Base-by-base conservation (phyloP, 306 rosid species). In the Aeschynomene evenia region DNA sequence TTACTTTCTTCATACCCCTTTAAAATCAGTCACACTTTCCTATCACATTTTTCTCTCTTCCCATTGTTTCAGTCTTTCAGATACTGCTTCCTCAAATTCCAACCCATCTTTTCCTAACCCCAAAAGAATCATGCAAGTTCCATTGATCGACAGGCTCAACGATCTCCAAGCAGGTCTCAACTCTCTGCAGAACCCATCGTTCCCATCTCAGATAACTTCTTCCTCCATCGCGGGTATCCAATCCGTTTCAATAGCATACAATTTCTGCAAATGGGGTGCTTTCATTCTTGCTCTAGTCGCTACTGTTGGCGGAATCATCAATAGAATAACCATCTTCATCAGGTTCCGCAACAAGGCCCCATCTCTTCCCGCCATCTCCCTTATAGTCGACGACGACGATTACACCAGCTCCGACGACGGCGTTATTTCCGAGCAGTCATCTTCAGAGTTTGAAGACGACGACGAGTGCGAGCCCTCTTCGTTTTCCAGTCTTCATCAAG, bases 201-300 rank as follows among this genome's bases (percentile, higher is more conserved):
- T 78, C 24, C 66, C 74, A 26, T 78, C 78, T 37, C 81, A 66
- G 46, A 54, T 81, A 40, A 13, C 79, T 20, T 53, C 81, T 4
- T 59, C 81, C 3, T 66, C 87, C 3, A 39, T 77, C 12, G 21
- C 91, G 5, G 75, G 72, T 0, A 16, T 77, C 18, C 81, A 83
- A 53, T 67, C 80, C 2, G 60, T 88, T 52, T 79, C 85, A 16
- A 20, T 45, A 5, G 79, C 86, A 11, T 75, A 65, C 52, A 71
- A 69, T 68, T 60, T 94, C 58, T 90, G 88, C 79, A 87, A 82
- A 78, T 91, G 97, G 99, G 84, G 99, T 12, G 99, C 97, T 37
- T 40, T 94, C 0, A 77, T 94, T 68, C 76, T 94, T 21, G 96
- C 95, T 9, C 15, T 90, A 0, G 74, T 87, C 4, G 96, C 97